These are phyloP conservation scores for Chlorella variabilis DNA, from an alignment of 163 green algal genomes.

Conservation along the genomic window DNA sequence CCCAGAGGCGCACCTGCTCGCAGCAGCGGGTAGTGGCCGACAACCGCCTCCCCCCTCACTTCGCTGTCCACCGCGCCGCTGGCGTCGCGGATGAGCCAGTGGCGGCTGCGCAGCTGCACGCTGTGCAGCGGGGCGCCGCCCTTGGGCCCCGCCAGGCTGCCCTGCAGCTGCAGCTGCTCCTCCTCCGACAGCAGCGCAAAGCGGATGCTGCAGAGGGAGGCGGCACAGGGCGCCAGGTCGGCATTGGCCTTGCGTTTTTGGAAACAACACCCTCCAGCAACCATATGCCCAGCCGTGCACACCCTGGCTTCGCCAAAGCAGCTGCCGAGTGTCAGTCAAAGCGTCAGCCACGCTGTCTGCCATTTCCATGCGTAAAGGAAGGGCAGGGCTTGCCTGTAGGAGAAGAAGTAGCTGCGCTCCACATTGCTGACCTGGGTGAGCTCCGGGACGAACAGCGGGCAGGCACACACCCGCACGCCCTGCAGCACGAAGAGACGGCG, in stretches of 20 bases:
- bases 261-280: neutral
- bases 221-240: no score
- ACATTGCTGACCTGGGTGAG: neutral
- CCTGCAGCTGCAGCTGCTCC: slow-evolving; percentile 34
- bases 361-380: no score
- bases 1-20: slow-evolving; percentile 14
- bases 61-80: slow-evolving; percentile 34
- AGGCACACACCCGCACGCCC: slow-evolving; percentile 43
- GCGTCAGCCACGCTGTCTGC: no score
- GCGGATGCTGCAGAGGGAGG: slow-evolving; percentile 35
- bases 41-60: slow-evolving; percentile 49
- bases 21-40: slow-evolving; percentile 55
- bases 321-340: no score
- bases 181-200: slow-evolving; percentile 41
- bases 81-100: slow-evolving; percentile 50
- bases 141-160: neutral
- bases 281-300: no score
- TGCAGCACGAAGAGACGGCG: neutral
- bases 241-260: no score
- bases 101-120: slow-evolving; percentile 51
- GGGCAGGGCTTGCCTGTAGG: slow-evolving; percentile 47
- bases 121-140: slow-evolving; percentile 3
- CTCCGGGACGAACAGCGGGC: slow-evolving; percentile 48
- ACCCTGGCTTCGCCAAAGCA: no score
- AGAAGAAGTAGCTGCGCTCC: slow-evolving; percentile 40